These are phyloP conservation scores for Colletotrichum sp. DNA, from an alignment of 2,329 filamentous ascomycete genomes.

Conservation along the genomic window DNA sequence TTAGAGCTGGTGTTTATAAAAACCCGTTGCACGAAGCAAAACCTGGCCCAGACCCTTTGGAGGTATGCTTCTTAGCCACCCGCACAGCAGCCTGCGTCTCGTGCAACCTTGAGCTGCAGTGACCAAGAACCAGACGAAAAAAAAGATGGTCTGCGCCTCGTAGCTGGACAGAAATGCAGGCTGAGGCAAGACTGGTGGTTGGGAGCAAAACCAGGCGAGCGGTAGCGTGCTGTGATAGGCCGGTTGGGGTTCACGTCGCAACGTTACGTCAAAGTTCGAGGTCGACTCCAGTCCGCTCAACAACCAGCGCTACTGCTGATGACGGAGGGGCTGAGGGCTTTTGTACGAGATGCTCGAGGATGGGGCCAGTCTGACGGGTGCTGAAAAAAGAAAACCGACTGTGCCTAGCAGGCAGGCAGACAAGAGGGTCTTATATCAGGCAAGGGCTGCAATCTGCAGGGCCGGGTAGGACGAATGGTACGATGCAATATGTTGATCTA, in stretches of 20 bases:
- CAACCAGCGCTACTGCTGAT: background rate
- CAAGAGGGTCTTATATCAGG: background rate
- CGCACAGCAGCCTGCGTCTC: background rate
- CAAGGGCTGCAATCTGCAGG: background rate
- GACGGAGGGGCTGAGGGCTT: slow-evolving; percentile 10
- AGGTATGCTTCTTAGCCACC: background rate
- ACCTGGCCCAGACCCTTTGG: background rate
- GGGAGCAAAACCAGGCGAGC: background rate
- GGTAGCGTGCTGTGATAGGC: background rate
- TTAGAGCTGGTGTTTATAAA: background rate
- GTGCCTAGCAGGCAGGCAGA: background rate
- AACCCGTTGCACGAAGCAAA: background rate
- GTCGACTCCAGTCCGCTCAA: background rate
- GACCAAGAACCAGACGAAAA: background rate
- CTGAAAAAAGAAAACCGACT: background rate
- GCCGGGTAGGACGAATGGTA: background rate
- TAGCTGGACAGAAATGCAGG: background rate
- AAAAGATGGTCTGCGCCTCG: background rate
- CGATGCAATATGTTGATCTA: background rate
- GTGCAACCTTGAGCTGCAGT: background rate
- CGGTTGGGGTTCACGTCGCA: background rate
- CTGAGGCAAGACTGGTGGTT: slow-evolving; percentile 5
- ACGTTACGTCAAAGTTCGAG: slow-evolving; percentile 18
- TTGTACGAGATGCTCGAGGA: background rate
- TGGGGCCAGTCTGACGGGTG: background rate